Percentiles rank a stretch among this genome's conserved stretches.
These are phyloP conservation scores for Colletotrichum incanum DNA, from an alignment of 2,329 filamentous ascomycete species.

Conservation along the genomic window DNA sequence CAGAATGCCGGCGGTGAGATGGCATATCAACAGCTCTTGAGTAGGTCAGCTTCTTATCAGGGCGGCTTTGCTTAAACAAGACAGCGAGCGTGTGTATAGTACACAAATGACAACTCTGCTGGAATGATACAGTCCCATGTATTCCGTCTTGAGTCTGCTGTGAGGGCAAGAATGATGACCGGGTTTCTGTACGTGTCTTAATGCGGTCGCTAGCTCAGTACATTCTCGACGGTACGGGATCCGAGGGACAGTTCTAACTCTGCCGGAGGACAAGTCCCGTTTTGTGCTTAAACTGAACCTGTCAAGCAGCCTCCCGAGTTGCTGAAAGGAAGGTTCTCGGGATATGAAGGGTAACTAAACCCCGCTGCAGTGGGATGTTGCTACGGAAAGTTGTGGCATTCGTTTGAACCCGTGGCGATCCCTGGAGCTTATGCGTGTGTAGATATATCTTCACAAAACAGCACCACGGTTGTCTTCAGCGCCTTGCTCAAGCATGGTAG, in stretches of 20 bases:
- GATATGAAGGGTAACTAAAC: not conserved
- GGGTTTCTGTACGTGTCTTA: not conserved
- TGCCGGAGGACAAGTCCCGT: not conserved
- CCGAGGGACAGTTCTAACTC: not conserved
- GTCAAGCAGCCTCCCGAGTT: not conserved
- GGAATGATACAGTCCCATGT: not conserved
- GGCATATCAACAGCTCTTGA: not conserved
- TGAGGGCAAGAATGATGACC: not conserved
- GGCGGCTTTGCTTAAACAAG: not conserved
- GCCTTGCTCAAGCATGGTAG: not conserved
- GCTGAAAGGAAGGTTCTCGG: not conserved
- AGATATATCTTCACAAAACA: not conserved
- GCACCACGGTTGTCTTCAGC: not conserved
- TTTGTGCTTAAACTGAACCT: not conserved
- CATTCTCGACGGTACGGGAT: not conserved
- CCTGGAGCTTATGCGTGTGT: not conserved
- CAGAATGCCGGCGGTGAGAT: not conserved
- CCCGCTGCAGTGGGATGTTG: not conserved
- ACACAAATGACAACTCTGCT: not conserved
- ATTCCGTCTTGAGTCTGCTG: not conserved
- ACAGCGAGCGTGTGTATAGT: not conserved
- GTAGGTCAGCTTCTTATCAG: not conserved
- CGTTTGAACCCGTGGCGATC: not conserved
- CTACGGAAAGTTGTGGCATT: not conserved
- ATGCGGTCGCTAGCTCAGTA: not conserved